phyloP scores from a whole-genome alignment of 768 basidiomycete genomes.

The Trametes cingulata region DNA sequence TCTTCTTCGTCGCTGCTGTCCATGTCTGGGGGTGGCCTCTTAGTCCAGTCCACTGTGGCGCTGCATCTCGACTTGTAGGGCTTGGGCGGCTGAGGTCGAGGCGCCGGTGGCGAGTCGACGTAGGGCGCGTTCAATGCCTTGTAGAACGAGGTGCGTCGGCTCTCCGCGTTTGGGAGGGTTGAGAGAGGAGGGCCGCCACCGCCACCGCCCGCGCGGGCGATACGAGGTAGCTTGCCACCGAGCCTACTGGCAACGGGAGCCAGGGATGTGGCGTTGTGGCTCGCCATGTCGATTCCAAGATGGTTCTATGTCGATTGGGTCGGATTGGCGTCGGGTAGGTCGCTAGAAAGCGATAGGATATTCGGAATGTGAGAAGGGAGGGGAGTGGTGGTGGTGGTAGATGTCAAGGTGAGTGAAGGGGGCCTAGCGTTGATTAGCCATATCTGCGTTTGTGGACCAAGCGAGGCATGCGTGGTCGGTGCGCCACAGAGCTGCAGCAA shows the following conservation, averaged over 20 bases:
- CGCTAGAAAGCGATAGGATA: background rate
- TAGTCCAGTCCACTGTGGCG: background rate
- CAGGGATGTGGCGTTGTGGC: too few relatives aligned
- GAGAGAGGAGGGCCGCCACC: too few relatives aligned
- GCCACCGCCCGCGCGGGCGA: too few relatives aligned
- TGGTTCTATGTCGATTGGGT: background rate
- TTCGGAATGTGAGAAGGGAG: background rate
- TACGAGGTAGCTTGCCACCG: too few relatives aligned
- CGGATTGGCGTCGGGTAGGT: too few relatives aligned
- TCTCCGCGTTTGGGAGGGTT: background rate
- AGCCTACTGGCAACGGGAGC: too few relatives aligned
- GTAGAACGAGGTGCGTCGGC: background rate
- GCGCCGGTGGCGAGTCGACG: background rate
- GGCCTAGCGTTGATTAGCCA: background rate
- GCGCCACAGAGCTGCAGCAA: background rate
- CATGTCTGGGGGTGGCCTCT: background rate
- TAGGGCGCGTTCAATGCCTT: background rate
- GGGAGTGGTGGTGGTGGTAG: background rate
- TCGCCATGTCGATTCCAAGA: too few relatives aligned
- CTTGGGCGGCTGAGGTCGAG: background rate
- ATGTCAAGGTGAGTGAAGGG: background rate
- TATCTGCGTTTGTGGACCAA: background rate
- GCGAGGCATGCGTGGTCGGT: background rate
- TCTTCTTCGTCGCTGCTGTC: background rate
- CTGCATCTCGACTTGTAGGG: background rate